These are phyloP conservation scores for Podospora appendiculata DNA, from an alignment of 495 filamentous ascomycete genomes.

Conservation along the genomic window DNA sequence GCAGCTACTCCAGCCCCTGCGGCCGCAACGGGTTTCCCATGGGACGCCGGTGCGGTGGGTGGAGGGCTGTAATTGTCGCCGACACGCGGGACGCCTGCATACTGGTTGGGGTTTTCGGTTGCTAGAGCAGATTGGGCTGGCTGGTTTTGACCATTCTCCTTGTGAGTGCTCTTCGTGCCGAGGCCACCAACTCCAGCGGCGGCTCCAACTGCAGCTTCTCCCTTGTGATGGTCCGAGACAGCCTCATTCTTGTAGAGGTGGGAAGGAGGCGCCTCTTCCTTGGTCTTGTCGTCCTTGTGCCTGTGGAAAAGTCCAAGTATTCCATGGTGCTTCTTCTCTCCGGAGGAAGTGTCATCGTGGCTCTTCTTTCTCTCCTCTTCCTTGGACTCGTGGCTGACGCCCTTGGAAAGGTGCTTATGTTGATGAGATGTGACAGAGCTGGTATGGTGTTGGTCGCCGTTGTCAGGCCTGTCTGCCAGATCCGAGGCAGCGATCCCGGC, in stretches of 20 bases:
- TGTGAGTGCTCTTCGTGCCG: neutral
- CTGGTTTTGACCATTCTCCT: neutral
- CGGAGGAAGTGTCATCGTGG: neutral
- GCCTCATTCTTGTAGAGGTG: neutral
- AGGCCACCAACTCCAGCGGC: neutral
- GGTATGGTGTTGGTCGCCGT: constrained; percentile 4
- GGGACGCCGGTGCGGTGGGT: neutral
- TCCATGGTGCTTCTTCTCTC: constrained; percentile 2
- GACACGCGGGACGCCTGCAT: too few species aligned
- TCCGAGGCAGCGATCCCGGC: constrained; percentile 9
- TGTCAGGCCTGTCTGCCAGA: constrained; percentile 9
- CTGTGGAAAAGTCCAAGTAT: constrained; percentile 25
- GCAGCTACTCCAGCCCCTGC: constrained; percentile 4
- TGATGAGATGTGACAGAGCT: neutral
- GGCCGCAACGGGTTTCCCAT: neutral
- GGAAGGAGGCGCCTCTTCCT: constrained; percentile 19
- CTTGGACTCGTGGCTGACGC: neutral
- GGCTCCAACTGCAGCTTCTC: neutral
- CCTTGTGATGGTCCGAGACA: neutral
- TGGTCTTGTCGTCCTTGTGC: neutral
- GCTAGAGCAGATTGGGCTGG: neutral
- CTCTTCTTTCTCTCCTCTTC: neutral
- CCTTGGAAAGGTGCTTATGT: neutral
- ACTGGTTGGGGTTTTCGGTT: too few species aligned
- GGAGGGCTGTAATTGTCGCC: neutral